Percentiles rank a stretch among this genome's conserved stretches.
Conservation (phyloP, 768 basidiomycete species). For the Lepiota subincarnata region DNA sequence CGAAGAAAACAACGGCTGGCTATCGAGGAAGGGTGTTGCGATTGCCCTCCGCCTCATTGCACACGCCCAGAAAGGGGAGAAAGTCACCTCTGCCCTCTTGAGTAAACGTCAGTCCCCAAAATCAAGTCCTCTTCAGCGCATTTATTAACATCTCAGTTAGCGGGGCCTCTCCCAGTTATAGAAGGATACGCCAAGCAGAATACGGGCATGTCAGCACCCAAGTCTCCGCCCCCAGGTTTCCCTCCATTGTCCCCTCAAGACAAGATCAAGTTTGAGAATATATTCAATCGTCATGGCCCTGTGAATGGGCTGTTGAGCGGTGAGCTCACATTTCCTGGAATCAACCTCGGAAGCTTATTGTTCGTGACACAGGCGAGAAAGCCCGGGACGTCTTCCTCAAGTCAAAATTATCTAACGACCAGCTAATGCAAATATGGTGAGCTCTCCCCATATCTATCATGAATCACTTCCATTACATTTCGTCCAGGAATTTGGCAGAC, state of each 20-base stretch:
- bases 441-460: slow-evolving; percentile 18
- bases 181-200: slow-evolving; percentile 63
- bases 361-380: slow-evolving; percentile 62
- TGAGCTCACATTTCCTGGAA: slow-evolving; percentile 27
- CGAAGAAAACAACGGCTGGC: slow-evolving; percentile 89
- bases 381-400: slow-evolving; percentile 89
- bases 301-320: slow-evolving; percentile 76
- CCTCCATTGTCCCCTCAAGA: slow-evolving; percentile 78
- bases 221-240: slow-evolving; percentile 56
- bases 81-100: slow-evolving; percentile 55
- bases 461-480: slow-evolving; percentile 5
- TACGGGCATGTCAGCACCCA: slow-evolving; percentile 57
- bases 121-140: slow-evolving; percentile 2
- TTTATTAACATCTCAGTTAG: slow-evolving; percentile 37
- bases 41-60: slow-evolving; percentile 89
- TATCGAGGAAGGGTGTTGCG: slow-evolving; percentile 84
- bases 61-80: slow-evolving; percentile 86
- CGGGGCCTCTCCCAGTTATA: slow-evolving; percentile 80
- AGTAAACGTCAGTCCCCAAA: slow-evolving; percentile 58
- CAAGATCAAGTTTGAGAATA: slow-evolving; percentile 73
- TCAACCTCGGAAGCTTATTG: neutral
- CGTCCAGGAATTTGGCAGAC: slow-evolving; percentile 84
- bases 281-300: slow-evolving; percentile 74
- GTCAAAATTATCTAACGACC: slow-evolving; percentile 82
- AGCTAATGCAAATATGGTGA: slow-evolving; percentile 90